Percentiles rank a stretch among this genome's conserved stretches.
phyloP scores from a whole-genome alignment of 2,329 filamentous ascomycete genomes.

The Didymella pomorum region DNA sequence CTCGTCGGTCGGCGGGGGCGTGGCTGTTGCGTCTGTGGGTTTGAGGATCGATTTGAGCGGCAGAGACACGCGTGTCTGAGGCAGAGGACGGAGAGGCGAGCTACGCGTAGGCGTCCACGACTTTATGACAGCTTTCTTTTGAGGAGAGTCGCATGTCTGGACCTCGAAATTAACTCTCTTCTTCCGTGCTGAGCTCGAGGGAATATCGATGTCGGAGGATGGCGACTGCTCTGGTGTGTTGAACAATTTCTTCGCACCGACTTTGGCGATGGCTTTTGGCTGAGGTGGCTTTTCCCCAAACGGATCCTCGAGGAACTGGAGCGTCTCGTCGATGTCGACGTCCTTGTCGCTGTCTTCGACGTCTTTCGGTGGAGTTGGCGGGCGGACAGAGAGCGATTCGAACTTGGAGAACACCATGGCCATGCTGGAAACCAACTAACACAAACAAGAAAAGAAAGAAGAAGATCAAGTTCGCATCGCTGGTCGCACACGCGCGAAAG shows the following conservation, averaged over 20 bases:
- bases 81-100: constrained; percentile 57
- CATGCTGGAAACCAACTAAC: constrained; percentile 43
- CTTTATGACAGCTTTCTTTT: constrained; percentile 49
- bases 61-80: constrained; percentile 60
- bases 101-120: constrained; percentile 48
- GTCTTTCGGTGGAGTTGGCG: constrained; percentile 65
- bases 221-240: constrained; percentile 55
- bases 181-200: constrained; percentile 46
- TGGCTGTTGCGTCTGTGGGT: constrained; percentile 57
- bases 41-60: constrained; percentile 85
- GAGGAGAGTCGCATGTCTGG: constrained; percentile 65
- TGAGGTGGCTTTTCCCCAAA: constrained; percentile 46
- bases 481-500: constrained; percentile 15
- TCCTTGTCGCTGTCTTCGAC: constrained; percentile 46
- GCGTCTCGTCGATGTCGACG: constrained; percentile 50
- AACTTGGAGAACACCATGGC: constrained; percentile 54
- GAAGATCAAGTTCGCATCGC: constrained; percentile 37
- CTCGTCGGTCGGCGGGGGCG: constrained; percentile 50
- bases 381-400: constrained; percentile 59
- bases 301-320: constrained; percentile 55
- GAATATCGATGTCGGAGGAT: constrained; percentile 51
- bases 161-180: constrained; percentile 68
- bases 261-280: constrained; percentile 30
- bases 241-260: constrained; percentile 33
- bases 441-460: constrained; percentile 31